Conservation (phyloP, 2,329 filamentous ascomycete genomes). For the Ascochyta viciae-villosae region DNA sequence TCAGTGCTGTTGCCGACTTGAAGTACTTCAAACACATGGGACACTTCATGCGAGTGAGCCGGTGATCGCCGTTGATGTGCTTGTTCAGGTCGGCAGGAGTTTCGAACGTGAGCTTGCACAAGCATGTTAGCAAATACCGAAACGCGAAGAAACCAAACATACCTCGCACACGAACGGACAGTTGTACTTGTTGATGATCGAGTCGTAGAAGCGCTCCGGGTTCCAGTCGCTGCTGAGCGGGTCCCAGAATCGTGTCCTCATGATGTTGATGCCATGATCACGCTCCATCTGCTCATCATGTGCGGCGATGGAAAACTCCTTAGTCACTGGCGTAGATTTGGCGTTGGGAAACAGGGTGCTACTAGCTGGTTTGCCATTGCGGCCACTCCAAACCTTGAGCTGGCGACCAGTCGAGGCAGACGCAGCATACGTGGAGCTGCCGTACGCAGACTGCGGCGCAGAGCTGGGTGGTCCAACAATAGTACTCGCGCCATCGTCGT, state of each 20-base stretch:
- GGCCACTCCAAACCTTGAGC: constrained; percentile 32
- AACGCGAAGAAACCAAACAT: too few relatives aligned
- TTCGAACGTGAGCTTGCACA: constrained; percentile 34
- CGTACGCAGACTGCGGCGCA: neutral
- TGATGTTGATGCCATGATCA: constrained; percentile 47
- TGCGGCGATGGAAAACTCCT: constrained; percentile 39
- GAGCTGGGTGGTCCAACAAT: constrained; percentile 10
- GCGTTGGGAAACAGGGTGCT: constrained; percentile 47
- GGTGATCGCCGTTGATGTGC: constrained; percentile 50
- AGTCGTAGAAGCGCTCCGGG: constrained; percentile 56
- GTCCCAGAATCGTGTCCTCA: constrained; percentile 55
- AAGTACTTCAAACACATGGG: constrained; percentile 52
- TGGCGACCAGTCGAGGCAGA: constrained; percentile 16
- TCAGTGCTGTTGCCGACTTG: constrained; percentile 46
- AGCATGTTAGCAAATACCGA: constrained; percentile 30
- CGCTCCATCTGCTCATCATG: constrained; percentile 37
- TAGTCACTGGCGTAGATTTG: constrained; percentile 35
- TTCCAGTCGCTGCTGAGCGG: constrained; percentile 59
- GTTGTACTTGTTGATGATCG: constrained; percentile 54
- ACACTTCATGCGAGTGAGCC: constrained; percentile 46
- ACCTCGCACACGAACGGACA: constrained; percentile 64
- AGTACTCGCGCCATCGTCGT: constrained; percentile 18
- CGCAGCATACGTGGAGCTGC: neutral
- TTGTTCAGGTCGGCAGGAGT: constrained; percentile 38
- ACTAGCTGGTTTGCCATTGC: constrained; percentile 29